Percentiles rank a stretch among this genome's conserved stretches.
phyloP scores from a whole-genome alignment of 345 rosid species.

The Sonneratia caseolaris region DNA sequence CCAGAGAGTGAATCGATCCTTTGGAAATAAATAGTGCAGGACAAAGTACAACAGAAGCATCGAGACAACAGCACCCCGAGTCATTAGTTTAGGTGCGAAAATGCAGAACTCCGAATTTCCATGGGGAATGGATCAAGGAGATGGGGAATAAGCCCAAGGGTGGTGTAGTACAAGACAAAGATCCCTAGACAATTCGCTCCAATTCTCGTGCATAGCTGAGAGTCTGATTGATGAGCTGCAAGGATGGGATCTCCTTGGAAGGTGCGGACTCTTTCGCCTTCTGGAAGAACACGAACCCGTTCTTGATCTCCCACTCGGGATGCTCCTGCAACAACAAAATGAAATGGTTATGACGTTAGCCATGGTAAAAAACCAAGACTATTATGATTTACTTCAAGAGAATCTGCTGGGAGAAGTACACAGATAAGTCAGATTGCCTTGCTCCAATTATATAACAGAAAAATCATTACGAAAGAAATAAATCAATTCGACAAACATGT shows the following conservation, averaged over 20 bases:
- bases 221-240: constrained; percentile 93
- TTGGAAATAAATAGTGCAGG: neutral
- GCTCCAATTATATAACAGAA: neutral
- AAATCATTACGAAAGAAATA: neutral
- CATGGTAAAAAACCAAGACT: neutral
- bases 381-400: neutral
- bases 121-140: neutral
- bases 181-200: constrained; percentile 80
- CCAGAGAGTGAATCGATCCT: neutral
- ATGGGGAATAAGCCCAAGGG: neutral
- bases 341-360: neutral
- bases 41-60: neutral
- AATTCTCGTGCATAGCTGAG: constrained; percentile 95
- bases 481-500: neutral
- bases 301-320: constrained; percentile 84
- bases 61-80: neutral
- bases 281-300: constrained; percentile 68
- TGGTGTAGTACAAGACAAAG: neutral
- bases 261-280: constrained; percentile 87
- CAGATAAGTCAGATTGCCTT: neutral
- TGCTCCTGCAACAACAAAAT: constrained; percentile 53
- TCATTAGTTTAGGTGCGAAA: neutral
- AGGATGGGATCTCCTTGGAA: constrained; percentile 93
- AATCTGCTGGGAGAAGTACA: neutral
- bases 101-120: neutral